Base-by-base conservation (phyloP, 495 filamentous ascomycete species). In the Venustampulla echinocandica region DNA sequence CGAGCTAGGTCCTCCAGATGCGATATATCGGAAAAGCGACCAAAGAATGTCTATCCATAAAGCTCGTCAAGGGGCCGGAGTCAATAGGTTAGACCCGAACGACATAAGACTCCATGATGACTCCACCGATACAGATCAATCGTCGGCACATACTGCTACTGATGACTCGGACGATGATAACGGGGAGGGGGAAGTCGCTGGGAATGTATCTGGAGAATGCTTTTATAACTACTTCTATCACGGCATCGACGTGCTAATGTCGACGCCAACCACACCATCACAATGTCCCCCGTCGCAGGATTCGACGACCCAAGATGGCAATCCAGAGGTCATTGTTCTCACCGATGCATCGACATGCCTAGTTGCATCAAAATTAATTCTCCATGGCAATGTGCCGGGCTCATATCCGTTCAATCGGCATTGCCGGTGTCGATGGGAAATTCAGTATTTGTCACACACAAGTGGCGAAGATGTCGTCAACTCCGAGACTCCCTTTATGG, bases 171-270 rank as follows among this genome's bases (percentile, higher is more conserved):
- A 87, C 23, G 74, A 77, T 25, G 85, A 84, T 25, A 69, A 71
- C 17, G 73, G 73, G 34, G 69, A 72, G 5, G 73, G 74, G 5
- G 53, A 62, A 22, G 49, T 52, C 17, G 63, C 63, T 3, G 69
- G 69, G 20, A 66, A 67, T 32, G 58, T 69, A 11, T 69, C 75
- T 3, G 74, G 79, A 13, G 90, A 96, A 64, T 90, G 80, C 54
- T 98, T 96, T 63, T 93, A 88, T 61, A 96, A 96, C 57, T 98
- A 97, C 60, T 97, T 95, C 57, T 83, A 87, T 50, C 82, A 94
- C 55, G 92, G 92, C 2, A 86, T 98, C 56, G 92, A 98, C 63
- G 75, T 95, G n/a, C 78, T 96, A 38, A 74, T 98, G 13, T 95
- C 90, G 0, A 75, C 82, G 22, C 83, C 85, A 15, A 79, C 77